Base-by-base conservation (phyloP, 2,329 filamentous ascomycete species). In the Myriosclerotinia scirpicola region DNA sequence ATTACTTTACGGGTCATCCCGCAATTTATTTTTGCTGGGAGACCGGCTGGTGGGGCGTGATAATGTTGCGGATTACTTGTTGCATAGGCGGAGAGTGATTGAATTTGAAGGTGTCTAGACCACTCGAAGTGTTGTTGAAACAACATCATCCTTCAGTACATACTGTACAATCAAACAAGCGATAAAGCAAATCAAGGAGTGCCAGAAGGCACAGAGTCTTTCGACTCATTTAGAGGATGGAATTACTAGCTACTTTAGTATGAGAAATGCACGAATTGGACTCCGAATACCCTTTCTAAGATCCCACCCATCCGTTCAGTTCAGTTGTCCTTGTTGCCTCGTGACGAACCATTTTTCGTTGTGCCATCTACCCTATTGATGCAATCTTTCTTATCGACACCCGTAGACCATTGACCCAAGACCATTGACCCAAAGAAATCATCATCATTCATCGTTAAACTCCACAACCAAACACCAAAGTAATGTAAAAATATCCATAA, bases 121-220 rank as follows among this genome's bases (percentile, higher is more conserved):
- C 26, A 48, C 56, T 36, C 42, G 20, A 22, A 20, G 34, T 3
- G 34, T 17, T 11, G 44, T 7, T 48, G 56, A 60, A 48, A 22
- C 42, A 17, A 48, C 22, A 22, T 20, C 30, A 48, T 38, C 42
- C 42, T 60, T 48, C 42, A 9, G 20, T 46, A 12, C 4, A 20
- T 20, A 20, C 20, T 40, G 22, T 36, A n/a, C 20, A 20, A 48
- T 50, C 30, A 61, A 38, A n/a, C 34, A 50, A 34, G 26, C 20
- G 36, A 38, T 5, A n/a, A 38, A 38, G 58, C 58, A 38, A 38
- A 61, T 50, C 58, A 50, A 20, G 46, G n/a, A 50, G 58, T 36
- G 58, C 58, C 58, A 50, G 30, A 38, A 22, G 58, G 58, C 58
- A 61, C 58, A 9, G 58, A 61, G 58, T 61, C 58, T 61, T 61